A percentile compares a stretch with the other conserved stretches of the same genome.
phyloP scores from a whole-genome alignment of 306 rosid genomes.

The Cucurbita maxima region DNA sequence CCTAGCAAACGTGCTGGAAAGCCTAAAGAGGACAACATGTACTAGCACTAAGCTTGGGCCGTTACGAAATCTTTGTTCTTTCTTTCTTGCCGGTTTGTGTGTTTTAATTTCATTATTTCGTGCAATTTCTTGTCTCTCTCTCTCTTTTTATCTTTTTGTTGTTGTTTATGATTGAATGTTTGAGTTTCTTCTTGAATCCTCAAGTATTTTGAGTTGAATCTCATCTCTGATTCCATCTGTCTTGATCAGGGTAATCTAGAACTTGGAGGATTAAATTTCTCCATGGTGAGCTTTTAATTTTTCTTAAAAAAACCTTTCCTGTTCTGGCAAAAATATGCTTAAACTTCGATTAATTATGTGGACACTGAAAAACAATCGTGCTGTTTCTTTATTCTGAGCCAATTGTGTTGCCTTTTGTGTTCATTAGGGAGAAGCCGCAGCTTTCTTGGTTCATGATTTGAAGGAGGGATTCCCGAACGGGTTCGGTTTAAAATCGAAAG shows the following conservation, averaged over 20 bases:
- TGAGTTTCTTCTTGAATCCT: conserved; percentile 27
- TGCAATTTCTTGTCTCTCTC: not conserved
- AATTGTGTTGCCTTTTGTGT: conserved; percentile 18
- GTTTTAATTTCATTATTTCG: not conserved
- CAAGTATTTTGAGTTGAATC: conserved; percentile 13
- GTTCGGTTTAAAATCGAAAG: conserved; percentile 37
- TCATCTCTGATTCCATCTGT: conserved; percentile 17
- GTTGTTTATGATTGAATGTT: not conserved
- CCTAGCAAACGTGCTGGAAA: too few species aligned
- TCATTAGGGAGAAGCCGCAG: conserved; percentile 82
- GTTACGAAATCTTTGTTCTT: not conserved
- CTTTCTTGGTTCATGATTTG: conserved; percentile 47
- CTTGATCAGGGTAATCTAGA: conserved; percentile 48
- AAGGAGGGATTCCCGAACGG: conserved; percentile 37
- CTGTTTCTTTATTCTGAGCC: conserved; percentile 13
- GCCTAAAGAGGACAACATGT: too few species aligned
- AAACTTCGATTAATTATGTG: conserved; percentile 3
- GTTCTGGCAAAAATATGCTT: not conserved
- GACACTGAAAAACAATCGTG: conserved; percentile 13
- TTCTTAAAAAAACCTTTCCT: not conserved
- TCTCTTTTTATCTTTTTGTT: not conserved
- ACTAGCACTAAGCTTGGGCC: too few species aligned
- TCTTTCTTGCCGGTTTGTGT: not conserved
- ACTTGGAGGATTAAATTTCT: conserved; percentile 22
- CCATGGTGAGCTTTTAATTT: conserved; percentile 50